A percentile compares a stretch with the other conserved stretches of the same genome.
These are phyloP conservation scores for Alternaria arborescens DNA, from an alignment of 2,329 filamentous ascomycete species.

Conservation along the genomic window DNA sequence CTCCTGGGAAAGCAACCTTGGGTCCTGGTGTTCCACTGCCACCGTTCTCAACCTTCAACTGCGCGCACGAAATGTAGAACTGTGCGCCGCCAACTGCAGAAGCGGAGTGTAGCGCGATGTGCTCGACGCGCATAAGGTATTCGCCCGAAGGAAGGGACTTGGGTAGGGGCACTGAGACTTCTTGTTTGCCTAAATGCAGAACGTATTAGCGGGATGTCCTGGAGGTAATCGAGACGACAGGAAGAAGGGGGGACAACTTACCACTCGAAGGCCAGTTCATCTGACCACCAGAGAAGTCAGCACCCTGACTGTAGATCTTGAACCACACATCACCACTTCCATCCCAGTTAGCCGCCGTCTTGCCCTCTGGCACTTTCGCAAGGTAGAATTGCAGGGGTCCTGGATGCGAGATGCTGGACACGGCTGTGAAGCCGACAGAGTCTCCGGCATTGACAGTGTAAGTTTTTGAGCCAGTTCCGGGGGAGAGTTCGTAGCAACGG, in stretches of 20 bases:
- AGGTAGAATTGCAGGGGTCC: conserved; percentile 52
- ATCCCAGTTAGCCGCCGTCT: conserved; percentile 41
- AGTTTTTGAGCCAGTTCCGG: conserved; percentile 25
- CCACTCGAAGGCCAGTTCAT: conserved; percentile 39
- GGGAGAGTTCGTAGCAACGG: conserved; percentile 44
- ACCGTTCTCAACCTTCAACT: conserved; percentile 53
- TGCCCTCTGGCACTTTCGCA: conserved; percentile 46
- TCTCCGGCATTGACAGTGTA: conserved; percentile 41
- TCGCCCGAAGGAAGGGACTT: conserved; percentile 53
- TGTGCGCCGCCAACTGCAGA: conserved; percentile 42
- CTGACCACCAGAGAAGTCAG: conserved; percentile 26
- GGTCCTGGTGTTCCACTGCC: conserved; percentile 48
- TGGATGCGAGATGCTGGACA: conserved; percentile 44
- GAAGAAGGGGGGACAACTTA: conserved; percentile 5
- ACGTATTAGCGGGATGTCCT: neutral
- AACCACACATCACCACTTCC: conserved; percentile 49
- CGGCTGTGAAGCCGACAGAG: conserved; percentile 44
- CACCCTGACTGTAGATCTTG: conserved; percentile 45
- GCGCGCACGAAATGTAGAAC: conserved; percentile 58
- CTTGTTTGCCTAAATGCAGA: conserved; percentile 16
- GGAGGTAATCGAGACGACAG: neutral
- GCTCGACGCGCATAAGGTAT: conserved; percentile 58
- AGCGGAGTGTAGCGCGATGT: conserved; percentile 57
- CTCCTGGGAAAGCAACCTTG: conserved; percentile 53
- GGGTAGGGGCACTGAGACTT: conserved; percentile 51